phyloP scores from a whole-genome alignment of 257 asterid species.

The Solanum lycopersicoides region DNA sequence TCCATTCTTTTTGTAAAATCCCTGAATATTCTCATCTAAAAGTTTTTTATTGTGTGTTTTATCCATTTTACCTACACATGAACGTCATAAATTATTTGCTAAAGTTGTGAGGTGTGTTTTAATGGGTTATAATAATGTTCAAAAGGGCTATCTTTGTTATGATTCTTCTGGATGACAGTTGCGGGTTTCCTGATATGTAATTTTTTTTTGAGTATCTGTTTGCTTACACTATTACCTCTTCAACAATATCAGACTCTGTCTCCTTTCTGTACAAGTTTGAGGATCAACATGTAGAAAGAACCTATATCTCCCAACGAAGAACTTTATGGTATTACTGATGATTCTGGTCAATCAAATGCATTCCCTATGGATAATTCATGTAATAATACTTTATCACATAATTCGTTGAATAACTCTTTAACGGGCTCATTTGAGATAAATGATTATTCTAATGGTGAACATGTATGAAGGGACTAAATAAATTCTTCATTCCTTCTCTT shows the following conservation, averaged over 20 bases:
- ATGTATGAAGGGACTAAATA: neutral
- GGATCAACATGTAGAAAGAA: neutral
- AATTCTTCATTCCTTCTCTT: neutral
- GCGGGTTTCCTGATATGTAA: neutral
- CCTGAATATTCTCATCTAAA: neutral
- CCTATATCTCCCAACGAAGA: neutral
- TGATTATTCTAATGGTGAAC: neutral
- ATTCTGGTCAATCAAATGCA: neutral
- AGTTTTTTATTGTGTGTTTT: neutral
- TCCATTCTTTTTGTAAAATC: too few species aligned
- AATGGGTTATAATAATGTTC: neutral
- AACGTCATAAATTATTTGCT: too few species aligned
- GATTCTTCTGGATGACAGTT: neutral
- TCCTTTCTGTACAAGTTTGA: neutral
- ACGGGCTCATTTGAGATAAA: neutral
- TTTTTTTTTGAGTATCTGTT: neutral
- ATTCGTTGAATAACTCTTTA: neutral
- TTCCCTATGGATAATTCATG: neutral
- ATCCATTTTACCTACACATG: neutral
- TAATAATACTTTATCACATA: neutral
- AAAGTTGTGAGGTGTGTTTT: neutral
- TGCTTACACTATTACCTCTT: neutral
- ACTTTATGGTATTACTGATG: neutral
- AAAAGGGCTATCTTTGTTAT: too few species aligned
- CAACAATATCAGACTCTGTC: too few species aligned